Conservation (phyloP, 2,329 filamentous ascomycete genomes). For the Ophiostoma himal-ulmi region DNA sequence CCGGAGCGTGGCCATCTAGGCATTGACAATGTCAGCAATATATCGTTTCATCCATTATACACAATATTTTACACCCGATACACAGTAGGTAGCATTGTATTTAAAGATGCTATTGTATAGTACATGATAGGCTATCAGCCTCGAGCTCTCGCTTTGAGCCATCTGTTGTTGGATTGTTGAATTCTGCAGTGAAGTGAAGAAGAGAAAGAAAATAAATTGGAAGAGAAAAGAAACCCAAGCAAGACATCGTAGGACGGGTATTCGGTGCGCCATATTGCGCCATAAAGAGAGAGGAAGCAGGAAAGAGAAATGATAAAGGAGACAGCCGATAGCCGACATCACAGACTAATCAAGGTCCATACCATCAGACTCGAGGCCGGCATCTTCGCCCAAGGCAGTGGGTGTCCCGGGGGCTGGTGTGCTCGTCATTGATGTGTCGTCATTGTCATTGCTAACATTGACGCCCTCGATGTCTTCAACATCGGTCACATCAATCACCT, state of each 20-base stretch:
- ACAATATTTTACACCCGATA: background rate
- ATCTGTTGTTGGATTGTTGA: background rate
- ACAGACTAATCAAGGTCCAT: slow-evolving; percentile 57
- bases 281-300: background rate
- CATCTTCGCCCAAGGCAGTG: slow-evolving; percentile 38
- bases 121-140: background rate
- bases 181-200: background rate
- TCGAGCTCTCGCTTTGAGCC: background rate
- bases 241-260: background rate
- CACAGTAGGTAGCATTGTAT: background rate
- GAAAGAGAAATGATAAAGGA: background rate
- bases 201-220: background rate
- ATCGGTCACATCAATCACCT: background rate
- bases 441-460: background rate
- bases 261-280: background rate
- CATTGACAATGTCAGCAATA: background rate
- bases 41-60: background rate
- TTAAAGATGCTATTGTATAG: background rate
- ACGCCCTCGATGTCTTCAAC: too few species aligned
- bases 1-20: background rate
- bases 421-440: slow-evolving; percentile 18
- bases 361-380: slow-evolving; percentile 25
- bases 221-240: background rate
- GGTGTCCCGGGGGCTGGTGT: slow-evolving; percentile 14
- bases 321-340: background rate